Percentiles rank a stretch among this genome's conserved stretches.
Evolutionary conservation across 768 basidiomycete species (phyloP).

Genomic region (Leccinum variicolor): DNA sequence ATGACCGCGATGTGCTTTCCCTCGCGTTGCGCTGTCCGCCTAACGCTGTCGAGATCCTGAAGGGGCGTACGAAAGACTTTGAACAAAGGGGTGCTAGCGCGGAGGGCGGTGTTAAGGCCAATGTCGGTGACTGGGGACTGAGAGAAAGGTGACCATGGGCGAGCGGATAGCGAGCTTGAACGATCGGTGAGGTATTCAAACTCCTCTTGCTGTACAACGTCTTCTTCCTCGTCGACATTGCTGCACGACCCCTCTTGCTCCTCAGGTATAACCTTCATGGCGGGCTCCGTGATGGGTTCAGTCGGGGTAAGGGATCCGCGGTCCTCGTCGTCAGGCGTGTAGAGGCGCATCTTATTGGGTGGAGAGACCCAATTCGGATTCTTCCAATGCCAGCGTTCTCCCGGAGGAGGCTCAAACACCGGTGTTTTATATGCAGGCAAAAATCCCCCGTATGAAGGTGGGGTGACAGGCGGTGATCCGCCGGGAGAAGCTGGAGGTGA

Average conservation of each 20-base stretch:
- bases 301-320: constrained; percentile 29
- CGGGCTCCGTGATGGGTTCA: constrained; percentile 26
- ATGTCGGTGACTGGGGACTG: constrained; percentile 23
- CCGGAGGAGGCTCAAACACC: constrained; percentile 27
- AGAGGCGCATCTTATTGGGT: constrained; percentile 24
- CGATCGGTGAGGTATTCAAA: constrained; percentile 12
- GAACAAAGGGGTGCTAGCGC: constrained; percentile 32
- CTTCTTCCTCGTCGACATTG: constrained; percentile 7
- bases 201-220: constrained; percentile 5
- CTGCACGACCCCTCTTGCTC: constrained; percentile 13
- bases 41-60: constrained; percentile 24
- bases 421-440: constrained; percentile 16
- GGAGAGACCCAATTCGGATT: constrained; percentile 35
- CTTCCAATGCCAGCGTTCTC: constrained; percentile 32
- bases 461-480: constrained; percentile 21
- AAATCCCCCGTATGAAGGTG: constrained; percentile 11
- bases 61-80: constrained; percentile 32
- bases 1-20: constrained; percentile 32
- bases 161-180: constrained; percentile 23
- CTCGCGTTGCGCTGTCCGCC: constrained; percentile 27
- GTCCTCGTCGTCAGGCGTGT: constrained; percentile 22
- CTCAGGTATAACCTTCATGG: constrained; percentile 1
- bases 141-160: constrained; percentile 26
- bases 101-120: constrained; percentile 24
- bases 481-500: constrained; percentile 28